A percentile compares a stretch with the other conserved stretches of the same genome.
Conservation (phyloP, 2,329 filamentous ascomycete species). For the Neofusicoccum sp. region DNA sequence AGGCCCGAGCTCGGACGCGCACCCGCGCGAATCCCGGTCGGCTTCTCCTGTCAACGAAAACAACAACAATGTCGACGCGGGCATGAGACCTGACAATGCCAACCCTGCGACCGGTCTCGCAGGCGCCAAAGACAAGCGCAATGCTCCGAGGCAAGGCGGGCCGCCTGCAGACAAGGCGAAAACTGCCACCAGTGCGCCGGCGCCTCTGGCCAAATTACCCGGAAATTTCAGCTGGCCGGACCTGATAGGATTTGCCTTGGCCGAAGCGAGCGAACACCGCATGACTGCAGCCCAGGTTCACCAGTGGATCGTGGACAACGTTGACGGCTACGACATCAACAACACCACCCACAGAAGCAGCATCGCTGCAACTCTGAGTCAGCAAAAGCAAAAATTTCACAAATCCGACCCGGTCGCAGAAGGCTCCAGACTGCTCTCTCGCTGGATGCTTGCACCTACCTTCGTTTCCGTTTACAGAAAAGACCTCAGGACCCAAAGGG, state of each 20-base stretch:
- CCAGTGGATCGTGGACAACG: constrained; percentile 14
- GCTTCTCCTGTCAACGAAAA: constrained; percentile 8
- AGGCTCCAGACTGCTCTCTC: constrained; percentile 1
- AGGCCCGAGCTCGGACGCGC: constrained; percentile 7
- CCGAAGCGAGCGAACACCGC: constrained; percentile 2
- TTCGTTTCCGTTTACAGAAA: background rate
- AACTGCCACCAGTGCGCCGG: background rate
- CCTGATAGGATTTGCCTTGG: constrained; percentile 13
- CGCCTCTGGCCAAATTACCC: background rate
- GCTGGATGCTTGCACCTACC: background rate
- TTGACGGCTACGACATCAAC: background rate
- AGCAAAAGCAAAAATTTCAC: constrained; percentile 6
- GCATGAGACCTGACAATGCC: constrained; percentile 2
- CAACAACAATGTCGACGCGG: constrained; percentile 8
- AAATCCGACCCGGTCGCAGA: background rate
- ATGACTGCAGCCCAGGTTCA: constrained; percentile 7
- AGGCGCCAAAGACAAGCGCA: background rate
- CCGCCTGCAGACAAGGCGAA: background rate
- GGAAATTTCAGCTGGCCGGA: constrained; percentile 13
- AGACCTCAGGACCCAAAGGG: background rate
- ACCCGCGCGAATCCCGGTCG: background rate
- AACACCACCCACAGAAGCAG: constrained; percentile 9
- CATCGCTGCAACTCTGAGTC: constrained; percentile 9
- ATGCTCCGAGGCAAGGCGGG: background rate
- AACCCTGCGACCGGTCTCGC: background rate